Conservation (phyloP, 768 basidiomycete genomes). For the Tricholoma saponaceum region DNA sequence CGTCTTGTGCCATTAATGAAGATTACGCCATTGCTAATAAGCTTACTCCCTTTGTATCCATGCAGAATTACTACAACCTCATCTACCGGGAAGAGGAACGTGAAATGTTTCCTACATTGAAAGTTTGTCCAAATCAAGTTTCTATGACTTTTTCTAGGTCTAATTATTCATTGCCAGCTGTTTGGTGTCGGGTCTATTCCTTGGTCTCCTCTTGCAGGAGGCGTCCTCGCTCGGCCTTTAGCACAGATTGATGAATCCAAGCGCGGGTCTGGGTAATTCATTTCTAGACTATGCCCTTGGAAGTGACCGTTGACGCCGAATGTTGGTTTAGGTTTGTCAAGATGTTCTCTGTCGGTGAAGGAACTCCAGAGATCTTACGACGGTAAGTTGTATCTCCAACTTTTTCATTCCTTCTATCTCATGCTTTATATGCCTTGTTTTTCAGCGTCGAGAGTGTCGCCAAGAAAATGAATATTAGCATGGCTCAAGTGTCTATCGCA, state of each 20-base stretch:
- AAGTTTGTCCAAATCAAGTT: conserved; percentile 28
- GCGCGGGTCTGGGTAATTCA: conserved; percentile 29
- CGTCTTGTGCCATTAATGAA: conserved; percentile 13
- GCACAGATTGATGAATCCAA: conserved; percentile 33
- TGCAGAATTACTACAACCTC: conserved; percentile 65
- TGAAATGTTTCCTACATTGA: conserved; percentile 58
- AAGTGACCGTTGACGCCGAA: background rate
- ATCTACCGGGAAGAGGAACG: conserved; percentile 65
- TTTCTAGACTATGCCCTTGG: background rate
- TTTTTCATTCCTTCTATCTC: conserved; percentile 3
- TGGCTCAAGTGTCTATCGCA: conserved; percentile 55
- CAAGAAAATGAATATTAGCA: conserved; percentile 43
- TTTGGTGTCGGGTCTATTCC: conserved; percentile 55
- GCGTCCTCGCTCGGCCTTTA: conserved; percentile 40
- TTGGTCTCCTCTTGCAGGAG: conserved; percentile 57
- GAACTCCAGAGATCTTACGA: conserved; percentile 32
- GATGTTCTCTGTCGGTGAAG: conserved; percentile 19
- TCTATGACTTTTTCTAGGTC: background rate
- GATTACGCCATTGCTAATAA: conserved; percentile 60
- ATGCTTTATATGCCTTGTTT: background rate
- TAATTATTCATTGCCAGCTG: conserved; percentile 25
- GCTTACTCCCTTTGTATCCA: conserved; percentile 59
- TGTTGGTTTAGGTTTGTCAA: conserved; percentile 15
- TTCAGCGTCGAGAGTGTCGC: conserved; percentile 40
- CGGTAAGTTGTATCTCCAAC: conserved; percentile 25